Evolutionary conservation across 1,284 basidiomycete species (phyloP).

Genomic region (Exsudoporus floridanus): DNA sequence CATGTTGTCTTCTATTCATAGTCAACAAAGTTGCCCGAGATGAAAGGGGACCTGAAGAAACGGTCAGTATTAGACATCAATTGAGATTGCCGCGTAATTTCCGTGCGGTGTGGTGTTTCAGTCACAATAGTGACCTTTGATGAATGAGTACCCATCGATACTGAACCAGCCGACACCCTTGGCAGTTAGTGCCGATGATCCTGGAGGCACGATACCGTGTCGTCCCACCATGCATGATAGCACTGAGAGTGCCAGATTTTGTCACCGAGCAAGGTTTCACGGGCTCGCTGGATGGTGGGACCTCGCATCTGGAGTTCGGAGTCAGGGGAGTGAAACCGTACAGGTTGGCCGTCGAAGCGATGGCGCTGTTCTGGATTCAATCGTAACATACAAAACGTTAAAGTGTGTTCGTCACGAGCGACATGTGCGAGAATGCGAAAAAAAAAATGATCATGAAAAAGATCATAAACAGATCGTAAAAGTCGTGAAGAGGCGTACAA

Average conservation of each 20-base stretch:
- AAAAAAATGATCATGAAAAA: background rate
- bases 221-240: too few relatives aligned
- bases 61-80: background rate
- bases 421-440: too few relatives aligned
- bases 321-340: background rate
- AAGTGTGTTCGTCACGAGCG: background rate
- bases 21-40: background rate
- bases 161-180: too few relatives aligned
- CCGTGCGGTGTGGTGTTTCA: background rate
- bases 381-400: background rate
- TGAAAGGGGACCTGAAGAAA: background rate
- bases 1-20: background rate
- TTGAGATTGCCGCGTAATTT: slow-evolving; percentile 3
- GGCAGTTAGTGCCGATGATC: background rate
- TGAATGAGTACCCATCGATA: background rate
- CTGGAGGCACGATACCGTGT: background rate
- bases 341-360: background rate
- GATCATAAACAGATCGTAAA: background rate
- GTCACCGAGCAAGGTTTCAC: background rate
- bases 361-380: too few relatives aligned
- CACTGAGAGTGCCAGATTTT: too few relatives aligned
- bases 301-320: background rate
- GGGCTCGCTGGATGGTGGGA: background rate
- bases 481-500: slow-evolving; percentile 2
- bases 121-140: background rate